Percentiles rank a stretch among this genome's conserved stretches.
Evolutionary conservation across 768 basidiomycete species (phyloP).

Genomic region (Leccinum rimulosum): DNA sequence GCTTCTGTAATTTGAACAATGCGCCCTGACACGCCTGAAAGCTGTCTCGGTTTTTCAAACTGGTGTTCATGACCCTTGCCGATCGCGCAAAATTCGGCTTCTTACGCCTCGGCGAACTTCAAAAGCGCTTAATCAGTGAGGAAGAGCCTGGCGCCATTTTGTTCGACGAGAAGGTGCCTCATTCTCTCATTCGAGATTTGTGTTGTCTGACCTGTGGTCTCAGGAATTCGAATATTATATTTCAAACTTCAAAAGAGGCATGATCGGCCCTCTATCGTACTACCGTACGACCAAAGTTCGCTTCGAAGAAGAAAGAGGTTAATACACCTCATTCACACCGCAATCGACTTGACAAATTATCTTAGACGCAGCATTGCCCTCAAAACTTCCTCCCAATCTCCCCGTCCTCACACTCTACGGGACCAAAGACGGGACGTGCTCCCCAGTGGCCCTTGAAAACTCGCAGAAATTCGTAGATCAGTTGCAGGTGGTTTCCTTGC

Average conservation of each 20-base stretch:
- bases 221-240: conserved; percentile 60
- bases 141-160: conserved; percentile 11
- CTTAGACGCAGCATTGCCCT: conserved; percentile 43
- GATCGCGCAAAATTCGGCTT: background rate
- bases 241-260: conserved; percentile 43
- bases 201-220: conserved; percentile 5
- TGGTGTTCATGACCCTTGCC: conserved; percentile 5
- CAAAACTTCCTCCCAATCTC: conserved; percentile 43
- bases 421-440: conserved; percentile 50
- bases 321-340: background rate
- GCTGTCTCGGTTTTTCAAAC: conserved; percentile 19
- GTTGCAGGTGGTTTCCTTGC: conserved; percentile 50
- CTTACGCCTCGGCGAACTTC: conserved; percentile 9
- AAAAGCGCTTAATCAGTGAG: conserved; percentile 3
- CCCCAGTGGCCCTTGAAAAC: conserved; percentile 39
- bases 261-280: conserved; percentile 76
- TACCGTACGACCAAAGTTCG: conserved; percentile 62
- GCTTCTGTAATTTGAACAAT: background rate
- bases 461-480: conserved; percentile 48
- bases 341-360: background rate
- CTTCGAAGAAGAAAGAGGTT: conserved; percentile 62
- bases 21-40: conserved; percentile 27
- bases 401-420: conserved; percentile 65
- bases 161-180: conserved; percentile 18
- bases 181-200: background rate